These are phyloP conservation scores for Pharnaceum exiguum DNA, from an alignment of 148 eudicot species.

Conservation along the genomic window DNA sequence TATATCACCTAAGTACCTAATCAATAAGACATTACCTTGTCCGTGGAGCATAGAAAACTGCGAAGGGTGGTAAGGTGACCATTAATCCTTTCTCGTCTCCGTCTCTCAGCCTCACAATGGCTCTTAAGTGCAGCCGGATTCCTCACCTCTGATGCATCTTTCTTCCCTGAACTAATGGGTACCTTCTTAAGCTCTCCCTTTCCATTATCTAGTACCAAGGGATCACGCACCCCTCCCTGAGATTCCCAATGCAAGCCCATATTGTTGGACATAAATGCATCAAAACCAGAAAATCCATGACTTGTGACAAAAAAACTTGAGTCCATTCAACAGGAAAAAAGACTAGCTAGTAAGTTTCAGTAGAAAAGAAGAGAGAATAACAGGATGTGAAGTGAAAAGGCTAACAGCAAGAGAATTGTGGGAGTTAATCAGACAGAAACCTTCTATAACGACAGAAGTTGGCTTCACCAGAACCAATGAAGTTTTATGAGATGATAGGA, in stretches of 20 bases:
- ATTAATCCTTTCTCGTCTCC: slow-evolving; percentile 30
- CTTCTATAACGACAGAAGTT: neutral
- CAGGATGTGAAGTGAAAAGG: too few species aligned
- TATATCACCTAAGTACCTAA: too few species aligned
- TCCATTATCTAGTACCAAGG: neutral
- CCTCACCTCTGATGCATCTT: slow-evolving; percentile 3
- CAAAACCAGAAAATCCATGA: slow-evolving; percentile 14
- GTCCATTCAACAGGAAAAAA: slow-evolving; percentile 20
- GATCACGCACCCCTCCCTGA: slow-evolving; percentile 7
- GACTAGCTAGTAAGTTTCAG: too few species aligned
- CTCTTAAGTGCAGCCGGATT: slow-evolving; percentile 21
- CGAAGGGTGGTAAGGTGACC: slow-evolving; percentile 25
- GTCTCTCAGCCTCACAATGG: slow-evolving; percentile 33
- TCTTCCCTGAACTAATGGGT: slow-evolving; percentile 5
- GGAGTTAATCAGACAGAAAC: slow-evolving; percentile 5
- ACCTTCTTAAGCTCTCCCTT: slow-evolving; percentile 3
- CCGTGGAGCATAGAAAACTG: slow-evolving; percentile 16
- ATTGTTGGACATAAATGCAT: slow-evolving; percentile 9
- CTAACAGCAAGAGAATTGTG: too few species aligned
- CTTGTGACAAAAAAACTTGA: slow-evolving; percentile 12
- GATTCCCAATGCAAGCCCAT: slow-evolving; percentile 14
- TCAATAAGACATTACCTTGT: too few species aligned
- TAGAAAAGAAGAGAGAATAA: too few species aligned
- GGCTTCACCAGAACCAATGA: neutral
- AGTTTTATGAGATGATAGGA: neutral